Evolutionary conservation across 129 eudicot genomes (phyloP).

Genomic region (Oenanthe sinensis): DNA sequence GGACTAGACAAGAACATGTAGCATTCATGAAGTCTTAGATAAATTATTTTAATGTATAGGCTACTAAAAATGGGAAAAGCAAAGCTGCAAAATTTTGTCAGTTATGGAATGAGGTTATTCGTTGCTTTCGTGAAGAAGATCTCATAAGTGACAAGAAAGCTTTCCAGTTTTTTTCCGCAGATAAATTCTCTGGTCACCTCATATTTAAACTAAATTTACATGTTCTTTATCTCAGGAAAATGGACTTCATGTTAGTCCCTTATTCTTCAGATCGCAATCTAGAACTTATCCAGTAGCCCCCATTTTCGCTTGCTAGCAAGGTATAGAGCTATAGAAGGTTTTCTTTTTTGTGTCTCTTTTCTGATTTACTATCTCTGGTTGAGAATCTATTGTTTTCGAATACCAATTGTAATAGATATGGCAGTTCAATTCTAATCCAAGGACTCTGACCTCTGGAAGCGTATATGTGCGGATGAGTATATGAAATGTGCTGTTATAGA

Average conservation of each 20-base stretch:
- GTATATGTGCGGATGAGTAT: slow-evolving; percentile 90
- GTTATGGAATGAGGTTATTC: slow-evolving; percentile 91
- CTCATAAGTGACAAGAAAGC: slow-evolving; percentile 91
- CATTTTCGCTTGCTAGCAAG: slow-evolving; percentile 96
- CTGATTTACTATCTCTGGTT: background rate
- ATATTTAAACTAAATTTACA: slow-evolving; percentile 15
- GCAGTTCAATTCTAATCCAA: slow-evolving; percentile 79
- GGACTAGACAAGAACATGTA: background rate
- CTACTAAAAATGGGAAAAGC: slow-evolving; percentile 61
- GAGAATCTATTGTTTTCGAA: slow-evolving; percentile 33
- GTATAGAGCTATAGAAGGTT: slow-evolving; percentile 22
- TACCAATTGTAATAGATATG: slow-evolving; percentile 95
- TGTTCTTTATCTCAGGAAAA: slow-evolving; percentile 62
- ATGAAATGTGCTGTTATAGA: slow-evolving; percentile 97
- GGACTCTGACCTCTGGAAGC: slow-evolving; percentile 94
- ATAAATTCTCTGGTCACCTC: slow-evolving; percentile 6
- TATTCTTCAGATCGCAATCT: slow-evolving; percentile 90
- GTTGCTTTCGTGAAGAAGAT: slow-evolving; percentile 94
- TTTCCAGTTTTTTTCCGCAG: slow-evolving; percentile 16
- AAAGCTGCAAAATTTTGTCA: slow-evolving; percentile 98
- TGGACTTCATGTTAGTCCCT: slow-evolving; percentile 94
- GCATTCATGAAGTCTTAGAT: background rate
- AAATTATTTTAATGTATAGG: slow-evolving; percentile 35
- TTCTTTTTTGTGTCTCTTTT: background rate
- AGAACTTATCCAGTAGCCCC: slow-evolving; percentile 94